A percentile compares a stretch with the other conserved stretches of the same genome.
These are phyloP conservation scores for Ceratocystis ficicola DNA, from an alignment of 2,329 filamentous ascomycete genomes.

Conservation along the genomic window DNA sequence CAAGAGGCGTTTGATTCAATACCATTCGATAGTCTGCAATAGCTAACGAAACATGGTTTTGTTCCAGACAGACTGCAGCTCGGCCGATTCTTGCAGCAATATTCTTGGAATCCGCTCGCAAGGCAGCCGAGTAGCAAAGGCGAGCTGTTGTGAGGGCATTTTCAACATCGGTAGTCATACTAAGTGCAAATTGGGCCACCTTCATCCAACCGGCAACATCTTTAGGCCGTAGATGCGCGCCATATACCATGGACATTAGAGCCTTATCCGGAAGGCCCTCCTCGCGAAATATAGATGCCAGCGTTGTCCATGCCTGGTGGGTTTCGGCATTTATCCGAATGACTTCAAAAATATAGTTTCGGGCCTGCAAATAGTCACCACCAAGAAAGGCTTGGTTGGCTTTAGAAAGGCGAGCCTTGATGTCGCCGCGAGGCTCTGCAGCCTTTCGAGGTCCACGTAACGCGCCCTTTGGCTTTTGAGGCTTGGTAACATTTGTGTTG, in stretches of 20 bases:
- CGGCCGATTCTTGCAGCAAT: slow-evolving; percentile 48
- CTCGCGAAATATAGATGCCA: slow-evolving; percentile 50
- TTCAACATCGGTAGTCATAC: slow-evolving; percentile 32
- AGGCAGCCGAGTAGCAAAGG: slow-evolving; percentile 47
- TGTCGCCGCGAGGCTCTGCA: slow-evolving; percentile 57
- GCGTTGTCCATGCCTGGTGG: slow-evolving; percentile 50
- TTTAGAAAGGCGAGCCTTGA: slow-evolving; percentile 53
- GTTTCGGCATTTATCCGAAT: slow-evolving; percentile 58
- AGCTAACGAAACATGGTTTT: slow-evolving; percentile 42
- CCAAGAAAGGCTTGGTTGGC: slow-evolving; percentile 58
- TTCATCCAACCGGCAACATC: slow-evolving; percentile 47
- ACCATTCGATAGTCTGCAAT: slow-evolving; percentile 46
- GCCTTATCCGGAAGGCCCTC: slow-evolving; percentile 45
- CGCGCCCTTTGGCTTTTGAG: slow-evolving; percentile 25
- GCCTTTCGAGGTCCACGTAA: slow-evolving; percentile 43
- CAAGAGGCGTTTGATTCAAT: slow-evolving; percentile 40
- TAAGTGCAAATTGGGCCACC: slow-evolving; percentile 45
- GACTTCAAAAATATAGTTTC: slow-evolving; percentile 48
- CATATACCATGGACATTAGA: slow-evolving; percentile 47
- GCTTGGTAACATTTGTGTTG: background rate
- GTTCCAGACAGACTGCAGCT: slow-evolving; percentile 45
- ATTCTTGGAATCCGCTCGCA: slow-evolving; percentile 46
- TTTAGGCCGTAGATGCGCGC: slow-evolving; percentile 51
- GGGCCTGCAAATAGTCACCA: slow-evolving; percentile 47
- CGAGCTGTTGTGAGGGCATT: slow-evolving; percentile 41